Base-by-base conservation (phyloP, 768 basidiomycete genomes). In the Gloeostereum incarnatum region DNA sequence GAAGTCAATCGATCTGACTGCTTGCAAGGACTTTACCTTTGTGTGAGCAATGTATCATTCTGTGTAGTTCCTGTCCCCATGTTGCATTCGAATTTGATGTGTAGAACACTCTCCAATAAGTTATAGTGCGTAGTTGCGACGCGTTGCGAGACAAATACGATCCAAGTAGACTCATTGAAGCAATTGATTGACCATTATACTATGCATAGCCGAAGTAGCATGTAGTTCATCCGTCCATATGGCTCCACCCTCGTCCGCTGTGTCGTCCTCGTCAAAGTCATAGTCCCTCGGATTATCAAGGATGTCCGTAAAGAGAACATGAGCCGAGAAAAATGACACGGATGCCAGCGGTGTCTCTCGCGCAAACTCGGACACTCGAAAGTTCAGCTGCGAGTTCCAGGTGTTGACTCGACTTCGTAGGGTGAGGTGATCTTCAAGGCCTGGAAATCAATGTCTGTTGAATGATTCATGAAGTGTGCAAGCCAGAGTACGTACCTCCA, bases 171-270 rank as follows among this genome's bases (percentile, higher is more conserved):
- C n/a, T n/a, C n/a, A n/a, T n/a, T n/a, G n/a, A n/a, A n/a, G n/a
- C n/a, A n/a, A n/a, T n/a, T n/a, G n/a, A n/a, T n/a, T n/a, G n/a
- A n/a, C n/a, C n/a, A n/a, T n/a, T n/a, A n/a, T n/a, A n/a, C n/a
- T n/a, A n/a, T n/a, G n/a, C n/a, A n/a, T n/a, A n/a, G n/a, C n/a
- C n/a, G n/a, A n/a, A n/a, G 66, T 59, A 27, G 61, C 37, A 45
- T 67, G 65, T 35, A 68, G 37, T n/a, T 52, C 40, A 41, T 67
- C 66, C 20, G 27, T 36, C 65, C 65, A 68, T 23, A 67, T 61
- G 2, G 40, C 50, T 3, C 62, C 58, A 9, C 51, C 60, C 34
- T 50, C 55, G 8, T 37, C 38, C 6, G 24, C 35, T 1, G 44
- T 35, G 40, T 65, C 59, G 14, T 58, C 51, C 31, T 55, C 52